phyloP scores from a whole-genome alignment of 2,329 filamentous ascomycete species.

The Xylariaceae sp. region DNA sequence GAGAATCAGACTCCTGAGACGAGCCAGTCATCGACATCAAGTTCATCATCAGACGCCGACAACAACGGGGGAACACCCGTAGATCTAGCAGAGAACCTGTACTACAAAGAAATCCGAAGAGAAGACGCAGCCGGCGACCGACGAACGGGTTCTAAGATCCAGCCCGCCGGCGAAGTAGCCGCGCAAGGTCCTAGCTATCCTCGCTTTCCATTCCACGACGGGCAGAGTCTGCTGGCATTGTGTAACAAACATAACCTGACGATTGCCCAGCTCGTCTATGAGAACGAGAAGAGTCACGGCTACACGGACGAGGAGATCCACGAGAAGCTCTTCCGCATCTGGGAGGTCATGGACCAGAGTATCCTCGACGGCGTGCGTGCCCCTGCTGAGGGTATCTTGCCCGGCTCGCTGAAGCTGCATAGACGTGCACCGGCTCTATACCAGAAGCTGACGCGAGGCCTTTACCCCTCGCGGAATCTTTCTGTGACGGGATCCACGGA shows the following conservation, averaged over 20 bases:
- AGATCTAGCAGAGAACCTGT: conserved; percentile 48
- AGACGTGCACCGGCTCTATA: conserved; percentile 44
- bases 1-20: conserved; percentile 12
- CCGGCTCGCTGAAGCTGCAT: conserved; percentile 44
- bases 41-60: conserved; percentile 27
- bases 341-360: conserved; percentile 48
- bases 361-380: conserved; percentile 47
- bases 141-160: conserved; percentile 39
- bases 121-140: conserved; percentile 43
- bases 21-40: conserved; percentile 13
- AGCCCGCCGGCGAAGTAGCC: conserved; percentile 4
- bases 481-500: conserved; percentile 11
- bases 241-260: conserved; percentile 48
- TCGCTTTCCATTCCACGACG: conserved; percentile 44
- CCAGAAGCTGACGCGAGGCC: conserved; percentile 40
- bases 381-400: conserved; percentile 37
- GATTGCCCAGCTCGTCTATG: conserved; percentile 47
- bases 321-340: conserved; percentile 44
- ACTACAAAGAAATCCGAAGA: conserved; percentile 46
- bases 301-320: conserved; percentile 46
- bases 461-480: conserved; percentile 36
- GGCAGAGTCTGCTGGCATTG: conserved; percentile 40
- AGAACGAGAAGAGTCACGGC: conserved; percentile 48
- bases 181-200: conserved; percentile 33
- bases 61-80: conserved; percentile 35